These are phyloP conservation scores for Apiotrichum veenhuisii DNA, from an alignment of 1,284 basidiomycete genomes.

Conservation along the genomic window DNA sequence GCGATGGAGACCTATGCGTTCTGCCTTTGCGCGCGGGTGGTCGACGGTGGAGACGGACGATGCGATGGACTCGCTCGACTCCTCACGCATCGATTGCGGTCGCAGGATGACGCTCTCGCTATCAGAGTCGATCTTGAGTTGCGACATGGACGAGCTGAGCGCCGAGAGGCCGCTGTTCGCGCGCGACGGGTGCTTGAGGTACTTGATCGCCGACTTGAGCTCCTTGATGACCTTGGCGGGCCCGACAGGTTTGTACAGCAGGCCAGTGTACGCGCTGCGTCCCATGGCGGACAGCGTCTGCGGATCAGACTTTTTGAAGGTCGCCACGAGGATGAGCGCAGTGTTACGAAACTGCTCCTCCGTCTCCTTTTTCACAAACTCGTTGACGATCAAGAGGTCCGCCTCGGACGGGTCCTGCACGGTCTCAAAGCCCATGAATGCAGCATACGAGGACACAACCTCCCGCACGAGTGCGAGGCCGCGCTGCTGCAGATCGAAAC, in stretches of 20 bases:
- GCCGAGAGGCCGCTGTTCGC: constrained; percentile 20
- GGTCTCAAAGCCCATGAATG: constrained; percentile 74
- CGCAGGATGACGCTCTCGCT: neutral
- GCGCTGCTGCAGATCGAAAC: constrained; percentile 64
- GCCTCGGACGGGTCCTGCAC: constrained; percentile 52
- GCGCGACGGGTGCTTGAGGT: constrained; percentile 18
- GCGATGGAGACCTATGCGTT: constrained; percentile 26
- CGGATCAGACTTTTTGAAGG: neutral
- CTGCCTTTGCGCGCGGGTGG: neutral
- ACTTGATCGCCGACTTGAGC: constrained; percentile 48
- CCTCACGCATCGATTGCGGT: neutral
- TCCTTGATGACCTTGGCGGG: constrained; percentile 68
- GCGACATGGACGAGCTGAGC: neutral
- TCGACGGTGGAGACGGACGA: constrained; percentile 8
- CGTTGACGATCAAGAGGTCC: constrained; percentile 78
- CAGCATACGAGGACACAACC: constrained; percentile 64
- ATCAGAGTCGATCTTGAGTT: neutral
- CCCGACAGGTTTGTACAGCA: constrained; percentile 84
- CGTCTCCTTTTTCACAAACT: constrained; percentile 62
- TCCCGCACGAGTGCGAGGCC: constrained; percentile 66
- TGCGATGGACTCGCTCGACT: neutral
- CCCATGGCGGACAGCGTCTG: constrained; percentile 47
- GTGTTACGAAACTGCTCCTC: constrained; percentile 53
- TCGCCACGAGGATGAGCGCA: constrained; percentile 54
- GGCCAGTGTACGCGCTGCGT: constrained; percentile 76